Base-by-base conservation (phyloP, 2,329 filamentous ascomycete genomes). In the Fusarium neocosmosporiellum region DNA sequence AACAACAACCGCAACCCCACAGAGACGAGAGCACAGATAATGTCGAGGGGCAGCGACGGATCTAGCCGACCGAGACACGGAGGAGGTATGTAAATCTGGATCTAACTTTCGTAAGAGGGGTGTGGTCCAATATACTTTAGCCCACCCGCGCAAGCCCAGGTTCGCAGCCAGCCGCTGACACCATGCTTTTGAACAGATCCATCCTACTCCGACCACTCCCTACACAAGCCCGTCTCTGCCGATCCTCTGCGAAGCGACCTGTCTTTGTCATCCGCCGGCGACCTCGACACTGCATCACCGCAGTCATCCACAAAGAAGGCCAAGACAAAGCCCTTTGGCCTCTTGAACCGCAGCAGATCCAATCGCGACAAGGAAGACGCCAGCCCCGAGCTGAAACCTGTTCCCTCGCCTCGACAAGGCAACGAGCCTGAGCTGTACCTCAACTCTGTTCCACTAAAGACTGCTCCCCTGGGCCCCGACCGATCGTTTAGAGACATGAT, bases 401-500 rank as follows among this genome's bases (percentile, higher is more conserved):
- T 67, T 27, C 72, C 73, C 20, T 65, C 71, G 24, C 67, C 74
- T 33, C 57, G 69, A 69, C 77, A 50, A 43, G 66, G 75, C 9
- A 77, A 75, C 68, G 79, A 79, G 53, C 74, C 75, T 57, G 72
- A 80, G 43, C 36, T 76, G 7, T 65, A 78, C 61, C 80, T 82
- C 53, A 79, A 77, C 63, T 75, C 76, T 36, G 70, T 79, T 10
- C 76, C 81, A 37, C 83, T 90, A 60, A 91, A 88, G 79, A 91
- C 91, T 1, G 89, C 93, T 11, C 90, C 92, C 2, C 81, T 91
- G 36, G 88, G 82, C 39, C 88, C 90, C 75, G 93, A 95, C 65
- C 89, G 91, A 74, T 87, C 90, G 4, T 90, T 92, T 76, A 88
- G 89, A 74, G 89, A 92, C 50, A 91, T 92, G 84, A 91, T 93